Evolutionary conservation across 1,139 yeast genomes (phyloP).

Genomic region (Kodamaea ohmeri): DNA sequence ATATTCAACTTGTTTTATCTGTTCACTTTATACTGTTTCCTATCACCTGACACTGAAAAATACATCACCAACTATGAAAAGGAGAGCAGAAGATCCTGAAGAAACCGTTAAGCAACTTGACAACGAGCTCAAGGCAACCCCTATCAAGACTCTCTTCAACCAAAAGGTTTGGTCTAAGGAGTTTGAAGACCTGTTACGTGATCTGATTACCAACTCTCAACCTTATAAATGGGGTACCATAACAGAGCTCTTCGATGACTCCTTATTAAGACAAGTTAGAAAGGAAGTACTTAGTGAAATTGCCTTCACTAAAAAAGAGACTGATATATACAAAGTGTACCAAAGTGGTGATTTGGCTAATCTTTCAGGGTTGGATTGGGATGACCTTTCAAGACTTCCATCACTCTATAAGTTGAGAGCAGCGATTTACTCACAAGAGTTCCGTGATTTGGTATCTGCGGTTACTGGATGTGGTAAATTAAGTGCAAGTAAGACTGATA

Average conservation of each 20-base stretch:
- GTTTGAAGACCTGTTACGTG: conserved; percentile 41
- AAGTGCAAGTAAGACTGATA: conserved; percentile 86
- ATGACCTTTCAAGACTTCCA: conserved; percentile 71
- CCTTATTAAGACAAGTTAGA: conserved; percentile 72
- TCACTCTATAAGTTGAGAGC: conserved; percentile 73
- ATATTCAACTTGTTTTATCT: too few relatives aligned
- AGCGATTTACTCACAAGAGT: conserved; percentile 82
- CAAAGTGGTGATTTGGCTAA: conserved; percentile 97
- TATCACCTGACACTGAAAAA: conserved; percentile 1
- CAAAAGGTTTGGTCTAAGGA: conserved; percentile 50
- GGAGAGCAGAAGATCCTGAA: conserved; percentile 7
- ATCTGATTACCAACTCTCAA: conserved; percentile 47
- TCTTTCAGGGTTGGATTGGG: conserved; percentile 76
- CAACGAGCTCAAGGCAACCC: conserved; percentile 18
- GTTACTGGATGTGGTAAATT: conserved; percentile 88
- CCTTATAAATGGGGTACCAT: conserved; percentile 94
- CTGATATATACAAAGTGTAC: conserved; percentile 91
- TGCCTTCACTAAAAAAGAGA: conserved; percentile 91
- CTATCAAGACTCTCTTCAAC: conserved; percentile 52
- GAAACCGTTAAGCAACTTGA: conserved; percentile 8
- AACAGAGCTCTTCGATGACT: conserved; percentile 68
- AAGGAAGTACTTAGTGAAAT: conserved; percentile 79
- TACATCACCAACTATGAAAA: conserved; percentile 9
- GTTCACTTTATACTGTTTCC: too few relatives aligned
- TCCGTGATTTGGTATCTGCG: conserved; percentile 75